Evolutionary conservation across 2,329 filamentous ascomycete genomes (phyloP), one percentile per base, ranked within the genome.

Genomic region (Thelonectria olida): DNA sequence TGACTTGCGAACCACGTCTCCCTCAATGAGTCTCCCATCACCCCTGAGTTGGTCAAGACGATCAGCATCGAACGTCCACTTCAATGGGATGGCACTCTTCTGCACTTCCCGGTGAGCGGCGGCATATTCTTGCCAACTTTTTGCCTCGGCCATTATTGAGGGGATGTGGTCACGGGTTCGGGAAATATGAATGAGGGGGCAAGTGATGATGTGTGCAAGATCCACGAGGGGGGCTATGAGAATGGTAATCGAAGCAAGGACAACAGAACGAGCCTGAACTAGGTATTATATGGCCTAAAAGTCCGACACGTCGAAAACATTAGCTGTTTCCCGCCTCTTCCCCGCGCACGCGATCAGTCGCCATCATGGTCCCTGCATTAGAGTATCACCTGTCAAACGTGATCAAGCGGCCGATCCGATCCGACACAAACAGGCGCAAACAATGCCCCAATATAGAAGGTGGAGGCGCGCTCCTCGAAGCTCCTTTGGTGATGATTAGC

Each of bases 21-120:
- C 38, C 19, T 66, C 60, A 15, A 70, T 52, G 2, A 70, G 54
- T 3, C 23, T 61, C 3, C 67, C 66, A 2, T 61, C 59, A 15
- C 17, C 41, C 2, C 27, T 62, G 5, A 70, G 31, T 0, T 49
- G 7, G 9, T 56, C 31, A 1, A 70, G 56, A 4, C 62, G 47
- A 3, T 61, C 31, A 2, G 61, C 54, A 8, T 44, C 17, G 2
- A 70, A 8, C 0, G 56, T 38, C 68, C 67, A 70, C 34, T 63
- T 42, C 4, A 45, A 12, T 1, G 68, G 68, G 2, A 63, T 58
- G 10, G 62, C 51, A 7, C 62, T 56, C 3, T 49, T 55, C 36
- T 70, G 68, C 49, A 60, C 67, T 15, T 65, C 53, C 0, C 62
- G 48, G 19, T 70, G 67, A 8, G 62, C 53, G 15, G 68, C 67